Base-by-base conservation (phyloP, 306 rosid species). In the Malus asiatica region DNA sequence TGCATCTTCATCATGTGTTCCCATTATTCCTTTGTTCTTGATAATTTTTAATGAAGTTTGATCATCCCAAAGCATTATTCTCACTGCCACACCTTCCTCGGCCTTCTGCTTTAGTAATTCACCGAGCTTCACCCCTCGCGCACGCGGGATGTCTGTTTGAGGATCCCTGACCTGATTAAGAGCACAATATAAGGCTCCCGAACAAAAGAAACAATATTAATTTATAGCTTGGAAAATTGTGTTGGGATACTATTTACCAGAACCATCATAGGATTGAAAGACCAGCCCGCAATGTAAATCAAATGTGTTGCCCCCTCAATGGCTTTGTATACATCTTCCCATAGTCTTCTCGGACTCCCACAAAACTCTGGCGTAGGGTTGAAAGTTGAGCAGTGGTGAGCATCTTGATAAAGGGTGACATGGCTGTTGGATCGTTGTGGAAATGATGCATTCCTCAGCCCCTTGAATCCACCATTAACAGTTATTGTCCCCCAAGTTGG, bases 271-370 rank as follows among this genome's bases (percentile, higher is more conserved):
- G 96, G 99, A 88, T 90, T 92, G 74, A 92, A 89, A 76, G 99
- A 90, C 99, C 99, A 95, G 80, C 97, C 99, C 55, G 96, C 97
- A 79, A 95, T 90, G 78, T 92, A 95, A 44, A 95, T 72, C 55
- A 95, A 87, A 75, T 88, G 72, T 69, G 89, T 90, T 66, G 99
- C 97, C 79, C 79, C 90, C 72, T 92, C 97, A 76, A 92, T 89
- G 78, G 97, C 99, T 78, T 84, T 90, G 70, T 90, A 95, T 4
- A 95, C 93, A 87, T 95, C 97, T 38, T 92, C 97, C 99, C 99
- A 92, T 27, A 95, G 87, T 72, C 87, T 89, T 79, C 87, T 83
- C 62, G 96, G 96, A 38, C 86, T 16, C 29, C 89, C 89, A 61
- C 86, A 82, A 10, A 72, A 33, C 51, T 79, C 85, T 68, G 84